Base-by-base conservation (phyloP, 352 stramenopile species). In the Globisporangium recalcitrans region DNA sequence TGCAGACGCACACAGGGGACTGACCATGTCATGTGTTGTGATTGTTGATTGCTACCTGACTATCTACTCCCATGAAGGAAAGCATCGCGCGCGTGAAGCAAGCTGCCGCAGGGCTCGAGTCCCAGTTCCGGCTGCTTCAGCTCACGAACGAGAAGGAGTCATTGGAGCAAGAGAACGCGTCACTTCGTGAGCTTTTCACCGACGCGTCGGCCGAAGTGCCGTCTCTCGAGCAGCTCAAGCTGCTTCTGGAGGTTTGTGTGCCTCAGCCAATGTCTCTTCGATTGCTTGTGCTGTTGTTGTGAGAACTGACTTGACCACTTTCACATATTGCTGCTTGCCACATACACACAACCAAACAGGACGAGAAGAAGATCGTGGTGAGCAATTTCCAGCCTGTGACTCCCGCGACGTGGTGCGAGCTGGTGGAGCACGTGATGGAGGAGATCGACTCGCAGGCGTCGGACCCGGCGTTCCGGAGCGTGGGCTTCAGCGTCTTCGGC, bases 401-500 rank as follows among this genome's bases (percentile, higher is more conserved):
- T 3, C 22, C 66, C 16, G 49, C 72, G 34, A 64, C 68, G n/a
- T 82, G 72, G 74, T 60, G 72, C 22, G 69, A 74, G 19, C 32
- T 82, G 6, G 60, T 70, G 29, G 73, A 63, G 24, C 67, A 74
- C 62, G 75, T 71, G 38, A 55, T 80, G 53, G n/a, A 57, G 8
- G 56, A 58, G 31, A 67, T 79, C 24, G 74, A 82, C 59, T 21
- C 31, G 2, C 70, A 75, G 29, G 46, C 73, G 44, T 64, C 67
- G 0, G 59, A 74, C n/a, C 60, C 71, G 46, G 67, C 67, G 5
- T 75, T 82, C 60, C 42, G 72, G 29, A 60, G 46, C 0, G 65
- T 72, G 8, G 73, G 66, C 26, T 58, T 81, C 48, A 75, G 70
- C 27, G 73, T 81, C n/a, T 67, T 83, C 60, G 74, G 74, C 13